Conservation (phyloP, 257 asterid genomes). For the Mentha longifolia region DNA sequence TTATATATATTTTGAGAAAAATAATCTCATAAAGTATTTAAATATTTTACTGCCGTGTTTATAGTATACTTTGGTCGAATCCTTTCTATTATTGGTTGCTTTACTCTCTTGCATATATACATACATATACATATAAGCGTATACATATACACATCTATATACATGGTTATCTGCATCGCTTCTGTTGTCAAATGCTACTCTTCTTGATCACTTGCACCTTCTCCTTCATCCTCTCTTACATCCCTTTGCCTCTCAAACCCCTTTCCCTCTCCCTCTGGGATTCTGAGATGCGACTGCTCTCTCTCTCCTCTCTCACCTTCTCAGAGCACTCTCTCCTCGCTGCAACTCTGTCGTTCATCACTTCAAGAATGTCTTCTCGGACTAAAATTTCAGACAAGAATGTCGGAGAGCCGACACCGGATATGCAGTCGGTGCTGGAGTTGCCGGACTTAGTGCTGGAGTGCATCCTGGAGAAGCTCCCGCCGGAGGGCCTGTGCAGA, state of each 20-base stretch:
- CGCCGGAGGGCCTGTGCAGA: constrained; percentile 69
- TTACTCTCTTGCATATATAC: too few relatives aligned
- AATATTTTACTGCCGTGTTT: too few relatives aligned
- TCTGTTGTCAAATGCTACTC: constrained; percentile 51
- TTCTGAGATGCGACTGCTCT: too few relatives aligned
- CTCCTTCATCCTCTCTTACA: constrained; percentile 57
- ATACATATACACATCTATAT: neutral
- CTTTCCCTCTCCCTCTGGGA: too few relatives aligned
- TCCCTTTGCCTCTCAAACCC: constrained; percentile 48
- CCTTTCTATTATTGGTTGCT: too few relatives aligned
- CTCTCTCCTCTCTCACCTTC: constrained; percentile 36
- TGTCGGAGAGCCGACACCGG: constrained; percentile 30
- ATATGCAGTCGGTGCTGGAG: constrained; percentile 51
- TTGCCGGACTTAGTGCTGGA: constrained; percentile 86
- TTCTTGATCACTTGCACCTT: constrained; percentile 63
- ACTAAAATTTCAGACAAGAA: constrained; percentile 38
- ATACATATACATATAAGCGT: too few relatives aligned
- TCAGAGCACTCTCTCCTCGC: constrained; percentile 30
- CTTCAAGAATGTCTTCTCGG: constrained; percentile 42
- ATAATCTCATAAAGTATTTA: too few relatives aligned
- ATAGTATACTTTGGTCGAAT: too few relatives aligned
- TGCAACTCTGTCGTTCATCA: constrained; percentile 7
- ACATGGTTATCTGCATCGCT: constrained; percentile 4
- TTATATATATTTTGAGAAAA: too few relatives aligned
- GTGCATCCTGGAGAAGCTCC: constrained; percentile 78